Evolutionary conservation across 2,329 filamentous ascomycete species (phyloP).

Genomic region (Claviceps fusiformis): DNA sequence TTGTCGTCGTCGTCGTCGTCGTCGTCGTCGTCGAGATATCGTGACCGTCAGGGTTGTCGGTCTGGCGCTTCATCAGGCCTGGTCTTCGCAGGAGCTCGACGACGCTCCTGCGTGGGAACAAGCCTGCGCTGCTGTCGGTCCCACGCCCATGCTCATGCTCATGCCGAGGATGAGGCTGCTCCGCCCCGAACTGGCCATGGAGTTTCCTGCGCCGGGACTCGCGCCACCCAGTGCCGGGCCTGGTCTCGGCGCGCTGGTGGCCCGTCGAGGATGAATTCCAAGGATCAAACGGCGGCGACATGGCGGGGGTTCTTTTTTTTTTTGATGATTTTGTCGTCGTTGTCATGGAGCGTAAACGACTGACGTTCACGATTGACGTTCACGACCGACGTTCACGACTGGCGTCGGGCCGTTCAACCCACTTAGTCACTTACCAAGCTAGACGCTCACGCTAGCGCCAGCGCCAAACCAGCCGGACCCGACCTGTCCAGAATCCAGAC

Average conservation of each 20-base stretch:
- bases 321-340: not conserved
- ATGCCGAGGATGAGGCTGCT: conserved; percentile 27
- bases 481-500: no score
- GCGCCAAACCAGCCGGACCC: no score
- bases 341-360: no score
- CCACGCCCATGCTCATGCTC: no score
- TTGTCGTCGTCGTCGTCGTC: no score
- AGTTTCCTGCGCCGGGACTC: conserved; percentile 57
- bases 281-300: conserved; percentile 35
- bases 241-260: conserved; percentile 63
- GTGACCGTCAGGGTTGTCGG: not conserved
- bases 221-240: conserved; percentile 54
- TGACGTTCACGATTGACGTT: no score
- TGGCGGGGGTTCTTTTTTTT: not conserved
- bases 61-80: conserved; percentile 11
- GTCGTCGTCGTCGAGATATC: no score
- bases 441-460: no score
- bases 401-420: no score
- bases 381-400: no score
- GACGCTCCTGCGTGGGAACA: conserved; percentile 25
- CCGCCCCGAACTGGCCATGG: conserved; percentile 46
- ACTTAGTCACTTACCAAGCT: no score
- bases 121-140: not conserved
- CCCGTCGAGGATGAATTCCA: conserved; percentile 65
- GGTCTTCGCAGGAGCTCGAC: conserved; percentile 39